These are phyloP conservation scores for Quercus phellos DNA, from an alignment of 331 rosid genomes.

Conservation along the genomic window DNA sequence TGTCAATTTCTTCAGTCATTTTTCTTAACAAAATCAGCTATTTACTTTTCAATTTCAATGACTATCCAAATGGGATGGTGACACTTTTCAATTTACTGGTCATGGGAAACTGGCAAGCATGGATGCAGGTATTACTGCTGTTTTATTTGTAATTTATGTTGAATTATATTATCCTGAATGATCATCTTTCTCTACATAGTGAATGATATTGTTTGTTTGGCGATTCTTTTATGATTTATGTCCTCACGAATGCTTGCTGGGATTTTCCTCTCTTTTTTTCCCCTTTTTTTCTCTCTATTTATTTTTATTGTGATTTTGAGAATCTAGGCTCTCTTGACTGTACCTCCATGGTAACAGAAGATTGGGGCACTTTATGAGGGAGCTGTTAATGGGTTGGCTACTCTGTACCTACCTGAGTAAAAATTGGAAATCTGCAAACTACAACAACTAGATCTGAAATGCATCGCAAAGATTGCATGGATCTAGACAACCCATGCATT, in stretches of 20 bases:
- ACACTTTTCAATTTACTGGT: slow-evolving; percentile 93
- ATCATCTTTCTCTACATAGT: slow-evolving; percentile 15
- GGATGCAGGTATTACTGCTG: slow-evolving; percentile 68
- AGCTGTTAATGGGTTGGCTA: background rate
- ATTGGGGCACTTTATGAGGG: background rate
- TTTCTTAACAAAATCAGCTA: slow-evolving; percentile 82
- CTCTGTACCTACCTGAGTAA: background rate
- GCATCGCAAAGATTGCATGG: background rate
- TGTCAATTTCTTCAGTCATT: slow-evolving; percentile 17
- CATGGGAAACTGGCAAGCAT: slow-evolving; percentile 66
- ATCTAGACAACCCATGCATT: background rate
- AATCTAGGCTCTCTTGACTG: background rate
- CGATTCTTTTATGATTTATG: background rate
- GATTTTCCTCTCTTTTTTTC: background rate
- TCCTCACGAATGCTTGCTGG: background rate
- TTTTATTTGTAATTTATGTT: background rate
- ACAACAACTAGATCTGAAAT: background rate
- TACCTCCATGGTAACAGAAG: background rate
- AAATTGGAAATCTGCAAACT: background rate
- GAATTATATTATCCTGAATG: background rate
- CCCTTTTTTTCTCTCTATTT: background rate
- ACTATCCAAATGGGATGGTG: slow-evolving; percentile 97
- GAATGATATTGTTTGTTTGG: slow-evolving; percentile 8
- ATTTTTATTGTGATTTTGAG: background rate
- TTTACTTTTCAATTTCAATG: slow-evolving; percentile 86